Evolutionary conservation across 2,329 filamentous ascomycete genomes (phyloP), one percentile per base, ranked within the genome.

Genomic region (Nemania diffusa): DNA sequence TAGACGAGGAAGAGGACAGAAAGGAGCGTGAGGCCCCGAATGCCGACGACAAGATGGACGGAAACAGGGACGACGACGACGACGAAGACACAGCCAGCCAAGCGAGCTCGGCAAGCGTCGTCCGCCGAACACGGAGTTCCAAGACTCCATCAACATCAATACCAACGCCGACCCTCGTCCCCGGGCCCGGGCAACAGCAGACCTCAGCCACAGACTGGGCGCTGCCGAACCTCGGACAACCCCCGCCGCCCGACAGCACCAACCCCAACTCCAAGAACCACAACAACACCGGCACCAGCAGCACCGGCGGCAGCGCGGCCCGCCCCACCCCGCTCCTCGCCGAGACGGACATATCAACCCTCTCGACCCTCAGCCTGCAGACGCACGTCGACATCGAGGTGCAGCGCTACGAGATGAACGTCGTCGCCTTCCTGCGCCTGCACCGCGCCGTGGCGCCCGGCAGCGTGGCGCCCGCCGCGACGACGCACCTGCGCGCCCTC

Each of bases 361-460:
- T 97, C 1, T 84, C 87, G 2, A 81, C 83, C n/a, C 82, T 88
- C 2, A 86, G 87, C 62, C 81, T 85, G 2, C 76, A 84, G 2
- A 88, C 92, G 15, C 86, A 84, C 46, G 82, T 94, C 27, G 91
- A 90, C 65, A 86, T 94, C 22, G 94, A 97, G 71, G 87, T 97
- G 2, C 84, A 88, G 65, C 89, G 92, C 50, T 98, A 98, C 78
- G 86, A 95, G 65, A 91, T 95, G 83, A 95, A 98, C 79, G 88
- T 98, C 42, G 83, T 95, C 57, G 88, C 94, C 2, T 97, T 97
- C 77, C 85, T 98, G 72, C 90, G 96, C 29, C 87, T 97, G 78
- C 94, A 97, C 79, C 91, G 95, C 60, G 94, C 93, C 56, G 92
- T 97, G 27, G 87, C 70, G 0, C 73, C 87, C 20, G 88, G 91